Base-by-base conservation (phyloP, 306 rosid genomes). In the Geum urbanum region DNA sequence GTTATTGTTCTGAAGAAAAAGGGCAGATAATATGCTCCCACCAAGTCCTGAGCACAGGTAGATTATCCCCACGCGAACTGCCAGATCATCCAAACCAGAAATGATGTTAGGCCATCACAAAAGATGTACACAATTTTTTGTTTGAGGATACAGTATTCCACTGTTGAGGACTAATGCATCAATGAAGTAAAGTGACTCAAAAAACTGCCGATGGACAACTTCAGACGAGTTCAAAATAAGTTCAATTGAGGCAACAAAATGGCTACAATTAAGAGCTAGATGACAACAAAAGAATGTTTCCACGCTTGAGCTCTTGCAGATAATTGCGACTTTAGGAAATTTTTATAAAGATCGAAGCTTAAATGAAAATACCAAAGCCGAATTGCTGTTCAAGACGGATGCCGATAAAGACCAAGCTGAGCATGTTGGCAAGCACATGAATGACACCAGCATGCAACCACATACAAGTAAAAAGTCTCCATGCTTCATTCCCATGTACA, bases 371-470 rank as follows among this genome's bases (percentile, higher is more conserved):
- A 83, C 87, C 78, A 46, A 83, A 83, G 27, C 87, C 85, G 19
- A 83, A 83, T 69, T 83, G 87, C 61, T 83, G 87, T 46, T 83
- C 87, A 5, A 80, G 87, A 68, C 85, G 87, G 63, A 83, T 80
- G 19, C 87, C 87, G 18, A 83, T 83, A 52, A 83, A 66, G 69
- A 77, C 62, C 76, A 83, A 65, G 77, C 87, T 83, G 72, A 83
- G 65, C 87, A 83, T 80, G 77, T 83, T 83, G 4, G 78, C 85
- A 48, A 83, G 80, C 70, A 83, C 54, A 77, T 83, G 87, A 51
- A 83, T 80, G 76, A 83, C 79, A 60, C 87, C 87, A 12, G 87
- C 87, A 6, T 83, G 87, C 60, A 83, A 74, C 87, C 85, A 83
- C 10, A 83, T 74, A 22, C 83, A 83, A 24, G 82, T 64, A 65